Evolutionary conservation across 1,139 yeast species (phyloP), one percentile per base, ranked within the genome.

Genomic region (Blastobotrys ciferrii): DNA sequence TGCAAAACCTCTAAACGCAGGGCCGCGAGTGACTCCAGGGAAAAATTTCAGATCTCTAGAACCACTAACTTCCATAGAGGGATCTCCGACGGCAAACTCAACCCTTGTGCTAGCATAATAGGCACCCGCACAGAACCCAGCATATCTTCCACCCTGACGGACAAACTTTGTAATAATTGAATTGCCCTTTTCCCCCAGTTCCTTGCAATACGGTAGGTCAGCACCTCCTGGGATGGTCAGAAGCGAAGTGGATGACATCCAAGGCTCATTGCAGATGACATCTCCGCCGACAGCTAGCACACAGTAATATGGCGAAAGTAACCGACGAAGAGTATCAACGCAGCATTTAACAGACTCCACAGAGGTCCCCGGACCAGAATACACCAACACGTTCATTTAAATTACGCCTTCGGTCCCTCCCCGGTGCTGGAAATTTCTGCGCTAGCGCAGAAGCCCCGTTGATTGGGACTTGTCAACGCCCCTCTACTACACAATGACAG

Each of bases 91-190:
- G 59, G 88, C 96, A 65, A 92, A 94, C 62, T 92, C 98, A 56
- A 87, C 82, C 43, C 83, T 67, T 0, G 75, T 66, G n/a, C 89
- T 76, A 0, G 83, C 92, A 62, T 78, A 92, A 67, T 94, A 92
- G 0, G 87, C 98, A 31, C 99, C 99, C n/a, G 98, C 95, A 68
- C 98, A 92, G 55, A 92, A 78, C 0, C 98, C 98, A 32, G 92
- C 65, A 61, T 73, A 88, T 48, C 74, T 71, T 1, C 98, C 99
- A 17, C 98, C 98, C 47, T 73, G 72, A 32, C 80, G 72, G 2
- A 92, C 89, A 65, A 74, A 91, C 44, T 79, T 79, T 28, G 70
- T 66, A 50, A 92, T 87, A 36, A 69, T 69, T 2, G 67, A 60
- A 58, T 82, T 87, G 0, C 89, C 91, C 5, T 66, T 69, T 1